A percentile compares a stretch with the other conserved stretches of the same genome.
Conservation (phyloP, 306 rosid species). For the Pyrus betulifolia region DNA sequence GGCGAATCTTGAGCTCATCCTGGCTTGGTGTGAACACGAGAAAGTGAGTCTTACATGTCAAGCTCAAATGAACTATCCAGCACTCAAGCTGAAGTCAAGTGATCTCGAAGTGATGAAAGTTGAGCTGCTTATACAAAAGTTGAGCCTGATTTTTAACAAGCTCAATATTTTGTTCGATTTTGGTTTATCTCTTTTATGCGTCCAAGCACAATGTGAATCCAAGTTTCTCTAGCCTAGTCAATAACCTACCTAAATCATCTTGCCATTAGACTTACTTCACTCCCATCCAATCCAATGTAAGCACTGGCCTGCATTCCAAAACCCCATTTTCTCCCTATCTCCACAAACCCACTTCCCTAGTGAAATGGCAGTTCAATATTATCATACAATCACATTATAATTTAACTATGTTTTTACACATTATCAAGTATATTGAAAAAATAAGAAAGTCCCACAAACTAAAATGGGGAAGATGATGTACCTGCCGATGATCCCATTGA, state of each 20-base stretch:
- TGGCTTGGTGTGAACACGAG: background rate
- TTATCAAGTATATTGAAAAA: background rate
- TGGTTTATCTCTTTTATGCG: background rate
- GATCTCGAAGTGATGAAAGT: background rate
- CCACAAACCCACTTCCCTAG: too few relatives aligned
- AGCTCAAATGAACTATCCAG: background rate
- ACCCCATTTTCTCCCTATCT: too few relatives aligned
- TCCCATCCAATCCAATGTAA: background rate
- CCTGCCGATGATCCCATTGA: constrained; percentile 86
- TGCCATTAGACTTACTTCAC: background rate
- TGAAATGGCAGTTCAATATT: too few relatives aligned
- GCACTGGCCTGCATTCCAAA: background rate
- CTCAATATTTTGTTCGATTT: background rate
- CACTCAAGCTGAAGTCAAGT: background rate
- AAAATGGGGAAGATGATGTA: constrained; percentile 3
- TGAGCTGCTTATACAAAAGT: background rate
- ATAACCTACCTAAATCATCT: background rate
- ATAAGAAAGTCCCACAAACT: background rate
- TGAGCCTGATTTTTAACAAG: background rate
- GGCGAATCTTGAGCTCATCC: background rate
- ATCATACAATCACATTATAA: background rate
- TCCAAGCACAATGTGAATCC: background rate
- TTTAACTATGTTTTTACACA: background rate
- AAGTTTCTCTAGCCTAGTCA: background rate
- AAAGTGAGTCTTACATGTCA: background rate